Base-by-base conservation (phyloP, 2,329 filamentous ascomycete species). In the Mycosphaerella sp. region DNA sequence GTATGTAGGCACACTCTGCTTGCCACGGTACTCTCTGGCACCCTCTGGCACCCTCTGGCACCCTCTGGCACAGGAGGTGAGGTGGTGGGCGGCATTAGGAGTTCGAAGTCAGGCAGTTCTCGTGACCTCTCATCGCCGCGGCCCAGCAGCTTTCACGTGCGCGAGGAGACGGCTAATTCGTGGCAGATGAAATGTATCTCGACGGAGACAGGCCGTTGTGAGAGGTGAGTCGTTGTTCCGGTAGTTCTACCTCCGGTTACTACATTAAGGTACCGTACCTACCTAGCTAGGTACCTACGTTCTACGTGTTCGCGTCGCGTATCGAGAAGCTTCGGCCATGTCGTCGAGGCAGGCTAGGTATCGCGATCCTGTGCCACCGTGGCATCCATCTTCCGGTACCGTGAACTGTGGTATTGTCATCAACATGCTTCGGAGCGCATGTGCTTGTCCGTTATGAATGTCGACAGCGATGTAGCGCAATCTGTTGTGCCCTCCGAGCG, bases 191-290 rank as follows among this genome's bases (percentile, higher is more conserved):
- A 59, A 44, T 60, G 60, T 41, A 59, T 58, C 41, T 49, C 52
- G 12, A 60, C 55, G 7, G 31, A 48, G n/a, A 58, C 49, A 26
- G 60, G 60, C 32, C 56, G 51, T 48, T 62, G 60, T 49, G 60
- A 62, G 49, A 62, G 60, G 60, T 62, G 53, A 59, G 14, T 17
- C 14, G 14, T 17, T 17, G 59, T 58, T 52, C 52, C 47, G 38
- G 42, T 17, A 17, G 14, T 17, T 17, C 14, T 46, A 42, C 50
- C 26, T 26, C 26, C 1, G 26, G 14, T 17, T 17, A 17, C 14
- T 17, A 17, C 14, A 17, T 1, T 17, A 17, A 17, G 14, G 14
- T 17, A 17, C 14, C 14, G 14, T 17, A 17, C 14, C 14, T 17
- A 17, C 14, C 14, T 17, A 17, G 14, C 14, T 17, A 17, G 14